These are phyloP conservation scores for Alternaria triticimaculans DNA, from an alignment of 2,329 filamentous ascomycete species.

Conservation along the genomic window DNA sequence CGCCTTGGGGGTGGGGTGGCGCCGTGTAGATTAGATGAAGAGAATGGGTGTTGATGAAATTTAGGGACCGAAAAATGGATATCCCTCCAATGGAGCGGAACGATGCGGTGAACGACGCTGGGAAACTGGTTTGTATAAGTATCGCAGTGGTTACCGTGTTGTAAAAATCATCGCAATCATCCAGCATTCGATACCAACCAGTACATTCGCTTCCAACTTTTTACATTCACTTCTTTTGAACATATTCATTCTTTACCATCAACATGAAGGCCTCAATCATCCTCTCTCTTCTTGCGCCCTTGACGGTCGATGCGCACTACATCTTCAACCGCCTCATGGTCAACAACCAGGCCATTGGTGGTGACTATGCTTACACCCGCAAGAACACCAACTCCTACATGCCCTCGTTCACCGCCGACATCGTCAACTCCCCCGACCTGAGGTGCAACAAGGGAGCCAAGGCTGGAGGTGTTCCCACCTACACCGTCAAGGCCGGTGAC, in stretches of 20 bases:
- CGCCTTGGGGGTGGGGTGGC: background rate
- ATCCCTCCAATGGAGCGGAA: slow-evolving; percentile 1
- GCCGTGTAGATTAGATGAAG: slow-evolving; percentile 12
- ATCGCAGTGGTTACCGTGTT: background rate
- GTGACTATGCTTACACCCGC: slow-evolving; percentile 44
- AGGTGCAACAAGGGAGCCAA: slow-evolving; percentile 47
- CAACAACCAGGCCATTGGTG: slow-evolving; percentile 38
- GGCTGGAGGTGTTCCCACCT: slow-evolving; percentile 44
- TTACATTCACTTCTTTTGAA: slow-evolving; percentile 16
- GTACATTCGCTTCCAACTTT: slow-evolving; percentile 9
- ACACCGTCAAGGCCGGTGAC: slow-evolving; percentile 53
- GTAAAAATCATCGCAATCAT: slow-evolving; percentile 8
- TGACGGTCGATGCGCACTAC: slow-evolving; percentile 42
- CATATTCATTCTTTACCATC: slow-evolving; percentile 13
- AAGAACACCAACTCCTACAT: slow-evolving; percentile 48
- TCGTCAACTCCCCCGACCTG: slow-evolving; percentile 43
- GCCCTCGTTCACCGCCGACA: slow-evolving; percentile 37
- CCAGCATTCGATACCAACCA: slow-evolving; percentile 9
- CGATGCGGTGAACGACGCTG: slow-evolving; percentile 2
- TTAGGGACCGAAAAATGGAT: background rate
- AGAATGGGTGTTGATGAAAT: background rate
- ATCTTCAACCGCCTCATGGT: slow-evolving; percentile 48
- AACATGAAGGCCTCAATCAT: slow-evolving; percentile 41
- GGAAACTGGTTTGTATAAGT: slow-evolving; percentile 1
- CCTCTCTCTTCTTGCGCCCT: slow-evolving; percentile 32